Evolutionary conservation across 768 basidiomycete species (phyloP), one percentile per base, ranked within the genome.

Genomic region (Podaxis sp.): DNA sequence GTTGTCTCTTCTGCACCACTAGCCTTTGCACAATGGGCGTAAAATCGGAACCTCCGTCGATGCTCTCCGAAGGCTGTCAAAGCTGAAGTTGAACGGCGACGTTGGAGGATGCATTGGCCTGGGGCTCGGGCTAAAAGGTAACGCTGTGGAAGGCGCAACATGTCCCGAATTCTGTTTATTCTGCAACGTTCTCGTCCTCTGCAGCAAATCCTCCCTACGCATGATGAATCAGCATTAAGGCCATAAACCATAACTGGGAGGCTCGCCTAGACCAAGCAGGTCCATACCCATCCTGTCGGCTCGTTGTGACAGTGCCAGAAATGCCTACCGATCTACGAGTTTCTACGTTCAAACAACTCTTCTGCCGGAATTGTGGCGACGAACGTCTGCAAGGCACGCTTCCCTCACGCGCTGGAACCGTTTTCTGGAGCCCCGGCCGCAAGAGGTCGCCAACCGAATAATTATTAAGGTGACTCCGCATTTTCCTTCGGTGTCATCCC

Each of bases 201-300:
- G 76, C 41, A 81, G 52, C 15, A 91, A 69, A 58, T 78, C 78
- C 26, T 82, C 79, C 59, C 88, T 90, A 63, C 52, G 60, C 36
- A 44, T 13, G 6, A 30, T 4, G 44, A 38, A 51, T 49, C 24
- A 41, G 30, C 22, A 30, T 49, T 24, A 53, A 51, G n/a, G 49
- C 20, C 53, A 64, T 4, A 53, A 36, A 26, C 10, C 28, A 60
- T 24, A 49, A 60, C 53, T 49, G 50, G 12, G 22, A 54, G 40
- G 73, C 84, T 40, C 68, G 91, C 91, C 80, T 76, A 10, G 78
- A 74, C 89, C 90, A 92, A 0, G 72, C 73, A 1, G 80, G 72
- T 0, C 85, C 85, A 55, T 80, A 79, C n/a, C 56, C 66, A 1
- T 67, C 62, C 5, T 33, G 33, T 33, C 10, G 33, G 1, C 33